Conservation (phyloP, 306 rosid genomes). For the Vigna trinervia region DNA sequence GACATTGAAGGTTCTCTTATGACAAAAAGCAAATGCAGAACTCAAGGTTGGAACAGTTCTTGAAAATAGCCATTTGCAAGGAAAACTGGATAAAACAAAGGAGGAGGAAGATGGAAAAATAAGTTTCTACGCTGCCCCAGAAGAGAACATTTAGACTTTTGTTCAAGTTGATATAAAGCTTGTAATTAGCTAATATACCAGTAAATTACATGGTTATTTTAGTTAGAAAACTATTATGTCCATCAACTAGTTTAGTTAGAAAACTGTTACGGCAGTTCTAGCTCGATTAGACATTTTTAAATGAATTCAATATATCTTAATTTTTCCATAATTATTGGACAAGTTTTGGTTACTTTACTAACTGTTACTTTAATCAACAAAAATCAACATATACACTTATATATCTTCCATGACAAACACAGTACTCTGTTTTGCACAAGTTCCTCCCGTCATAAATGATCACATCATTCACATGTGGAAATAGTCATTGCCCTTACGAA, state of each 20-base stretch:
- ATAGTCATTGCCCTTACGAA: background rate
- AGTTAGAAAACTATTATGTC: background rate
- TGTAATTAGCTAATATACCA: background rate
- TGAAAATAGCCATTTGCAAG: too few relatives aligned
- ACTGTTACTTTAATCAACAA: background rate
- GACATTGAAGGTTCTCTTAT: background rate
- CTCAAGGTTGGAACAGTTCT: too few relatives aligned
- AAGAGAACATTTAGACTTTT: too few relatives aligned
- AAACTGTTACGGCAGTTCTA: background rate
- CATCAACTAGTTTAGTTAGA: too few relatives aligned
- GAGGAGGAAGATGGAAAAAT: background rate
- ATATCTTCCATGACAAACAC: background rate
- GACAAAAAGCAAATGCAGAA: too few relatives aligned
- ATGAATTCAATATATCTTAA: background rate
- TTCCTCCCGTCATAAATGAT: background rate
- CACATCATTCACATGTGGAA: background rate
- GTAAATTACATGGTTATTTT: background rate
- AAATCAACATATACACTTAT: background rate
- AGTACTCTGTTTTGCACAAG: conserved; percentile 1
- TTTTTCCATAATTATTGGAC: background rate
- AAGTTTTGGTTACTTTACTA: background rate
- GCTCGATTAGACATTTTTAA: background rate
- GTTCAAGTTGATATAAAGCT: too few relatives aligned
- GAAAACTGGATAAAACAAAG: background rate
- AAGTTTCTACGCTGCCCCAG: background rate